Conservation (phyloP, 352 stramenopile species). For the Pythium brachiatum region DNA sequence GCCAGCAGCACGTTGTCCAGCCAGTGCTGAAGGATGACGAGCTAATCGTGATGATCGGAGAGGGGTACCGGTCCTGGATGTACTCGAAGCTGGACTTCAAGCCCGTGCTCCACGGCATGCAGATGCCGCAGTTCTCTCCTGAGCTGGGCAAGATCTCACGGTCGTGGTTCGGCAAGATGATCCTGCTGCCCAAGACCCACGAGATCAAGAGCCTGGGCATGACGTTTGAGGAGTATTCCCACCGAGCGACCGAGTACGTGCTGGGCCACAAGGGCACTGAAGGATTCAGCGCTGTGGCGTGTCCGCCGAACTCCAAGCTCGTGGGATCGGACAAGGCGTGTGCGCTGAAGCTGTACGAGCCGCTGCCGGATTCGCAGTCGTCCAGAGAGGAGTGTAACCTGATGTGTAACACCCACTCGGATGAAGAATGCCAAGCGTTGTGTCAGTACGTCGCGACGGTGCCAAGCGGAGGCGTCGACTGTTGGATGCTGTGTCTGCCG, state of each 20-base stretch:
- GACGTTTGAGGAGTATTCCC: conserved; percentile 26
- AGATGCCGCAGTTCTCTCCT: conserved; percentile 25
- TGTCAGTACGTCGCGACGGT: conserved; percentile 22
- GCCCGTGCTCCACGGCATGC: conserved; percentile 28
- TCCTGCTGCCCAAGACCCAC: conserved; percentile 20
- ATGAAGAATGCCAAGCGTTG: conserved; percentile 17
- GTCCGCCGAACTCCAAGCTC: conserved; percentile 16
- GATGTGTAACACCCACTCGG: conserved; percentile 25
- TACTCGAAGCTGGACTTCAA: conserved; percentile 22
- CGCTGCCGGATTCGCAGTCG: conserved; percentile 8
- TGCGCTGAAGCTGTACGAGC: conserved; percentile 19
- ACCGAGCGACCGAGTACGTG: conserved; percentile 18
- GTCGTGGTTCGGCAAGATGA: conserved; percentile 26
- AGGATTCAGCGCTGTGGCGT: conserved; percentile 22
- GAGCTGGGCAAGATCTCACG: conserved; percentile 9
- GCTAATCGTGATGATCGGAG: conserved; percentile 31
- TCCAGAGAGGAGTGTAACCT: conserved; percentile 22
- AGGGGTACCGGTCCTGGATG: conserved; percentile 25
- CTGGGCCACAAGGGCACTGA: conserved; percentile 9
- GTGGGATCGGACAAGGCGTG: conserved; percentile 26
- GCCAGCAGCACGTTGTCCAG: conserved; percentile 20
- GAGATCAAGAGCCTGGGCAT: conserved; percentile 21
- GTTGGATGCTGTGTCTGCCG: conserved; percentile 27
- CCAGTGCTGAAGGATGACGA: conserved; percentile 24
- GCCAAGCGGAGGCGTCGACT: conserved; percentile 21